Base-by-base conservation (phyloP, 352 stramenopile genomes). In the Hyaloperonospora arabidopsidis region DNA sequence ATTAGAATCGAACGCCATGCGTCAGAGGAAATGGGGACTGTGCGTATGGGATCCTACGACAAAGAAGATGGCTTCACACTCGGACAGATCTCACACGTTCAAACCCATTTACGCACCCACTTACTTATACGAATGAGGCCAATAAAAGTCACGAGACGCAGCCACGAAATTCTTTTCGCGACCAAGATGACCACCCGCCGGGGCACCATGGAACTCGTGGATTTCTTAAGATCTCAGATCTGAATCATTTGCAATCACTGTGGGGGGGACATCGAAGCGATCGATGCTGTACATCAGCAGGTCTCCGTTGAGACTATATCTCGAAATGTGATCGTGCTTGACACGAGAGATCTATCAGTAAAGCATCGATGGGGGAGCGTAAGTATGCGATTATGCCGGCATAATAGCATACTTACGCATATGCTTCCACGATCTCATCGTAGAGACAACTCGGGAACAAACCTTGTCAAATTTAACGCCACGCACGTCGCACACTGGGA, bases 101-200 rank as follows among this genome's bases (percentile, higher is more conserved):
- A 7, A 29, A 29, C 7, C 25, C 25, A 29, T 29, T 29, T 29
- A 29, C 11, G 18, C 5, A 29, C 11, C 10, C 5, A 8, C 10
- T 17, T 4, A 7, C 21, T 29, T 47, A 17, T 44, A 45, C 11
- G 44, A 25, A 15, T 32, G 0, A 21, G 22, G 32, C 11, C 29
- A 45, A 11, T 1, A 52, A 14, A 41, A 32, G 7, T 52, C 39
- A 10, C 8, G 17, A 1, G n/a, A 22, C 5, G 65, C 29, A 54
- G 23, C 22, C 0, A 22, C 2, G 19, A 53, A 68, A 0, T 40
- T 68, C 32, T 70, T 70, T 45, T 74, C 57, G 18, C 49, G 50
- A 2, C 44, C 57, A 0, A 68, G 15, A 45, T 70, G 65, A n/a
- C 49, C 58, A 5, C 32, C 47, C 17, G 7, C 15, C 0, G 66